Conservation (phyloP, 192 early-diverging fungal species). For the Paraglomus occultum region DNA sequence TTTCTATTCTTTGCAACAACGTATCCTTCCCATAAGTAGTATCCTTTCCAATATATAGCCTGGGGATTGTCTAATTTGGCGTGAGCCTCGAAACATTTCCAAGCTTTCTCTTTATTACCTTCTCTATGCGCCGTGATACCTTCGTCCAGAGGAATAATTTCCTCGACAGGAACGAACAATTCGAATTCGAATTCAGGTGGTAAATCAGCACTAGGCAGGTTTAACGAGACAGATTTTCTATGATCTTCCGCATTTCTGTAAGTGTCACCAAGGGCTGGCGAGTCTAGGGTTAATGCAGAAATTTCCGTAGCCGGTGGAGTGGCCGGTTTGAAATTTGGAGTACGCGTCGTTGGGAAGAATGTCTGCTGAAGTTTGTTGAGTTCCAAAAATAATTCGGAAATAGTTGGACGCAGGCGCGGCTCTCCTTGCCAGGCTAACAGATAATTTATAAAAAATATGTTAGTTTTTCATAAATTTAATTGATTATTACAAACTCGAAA, state of each 20-base stretch:
- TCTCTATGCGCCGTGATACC: constrained; percentile 22
- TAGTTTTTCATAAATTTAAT: constrained; percentile 4
- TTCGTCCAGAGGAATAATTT: constrained; percentile 19
- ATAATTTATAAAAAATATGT: not conserved
- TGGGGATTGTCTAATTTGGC: constrained; percentile 8
- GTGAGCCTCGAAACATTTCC: constrained; percentile 22
- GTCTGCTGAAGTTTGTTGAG: not conserved
- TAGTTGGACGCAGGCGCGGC: not conserved
- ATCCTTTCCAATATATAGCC: constrained; percentile 29
- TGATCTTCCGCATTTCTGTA: too few relatives aligned
- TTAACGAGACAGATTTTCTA: too few relatives aligned
- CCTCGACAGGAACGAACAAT: not conserved
- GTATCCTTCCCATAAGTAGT: constrained; percentile 29
- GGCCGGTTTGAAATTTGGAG: not conserved
- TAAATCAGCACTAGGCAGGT: too few relatives aligned
- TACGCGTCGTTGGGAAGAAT: not conserved
- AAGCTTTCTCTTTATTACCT: not conserved
- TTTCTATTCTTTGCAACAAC: constrained; percentile 8
- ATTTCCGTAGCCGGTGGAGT: not conserved
- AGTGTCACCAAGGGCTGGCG: not conserved
- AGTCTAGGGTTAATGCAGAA: not conserved
- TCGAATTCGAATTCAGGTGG: not conserved
- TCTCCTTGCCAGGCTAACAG: constrained; percentile 19
- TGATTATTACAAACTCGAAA: not conserved
- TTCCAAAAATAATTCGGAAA: not conserved